These are phyloP conservation scores for Begonia masoniana DNA, from an alignment of 306 rosid genomes.

Conservation along the genomic window DNA sequence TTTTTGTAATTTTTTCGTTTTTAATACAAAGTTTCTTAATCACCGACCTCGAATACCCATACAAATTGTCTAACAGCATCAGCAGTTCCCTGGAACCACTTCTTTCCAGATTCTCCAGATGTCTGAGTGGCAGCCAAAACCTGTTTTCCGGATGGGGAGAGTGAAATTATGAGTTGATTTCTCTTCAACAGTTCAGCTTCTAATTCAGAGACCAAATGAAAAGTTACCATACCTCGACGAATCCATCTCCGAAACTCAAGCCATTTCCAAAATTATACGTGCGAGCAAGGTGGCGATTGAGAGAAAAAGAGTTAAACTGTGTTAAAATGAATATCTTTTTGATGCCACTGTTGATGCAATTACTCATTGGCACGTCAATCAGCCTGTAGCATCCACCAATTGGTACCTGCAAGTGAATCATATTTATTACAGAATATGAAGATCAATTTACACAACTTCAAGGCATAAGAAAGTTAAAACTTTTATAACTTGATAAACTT, in stretches of 20 bases:
- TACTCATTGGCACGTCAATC: conserved; percentile 93
- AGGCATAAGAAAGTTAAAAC: too few species aligned
- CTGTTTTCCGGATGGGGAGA: conserved; percentile 18
- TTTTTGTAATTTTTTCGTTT: too few species aligned
- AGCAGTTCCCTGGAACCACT: conserved; percentile 94
- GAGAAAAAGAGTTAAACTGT: conserved; percentile 82
- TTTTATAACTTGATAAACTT: too few species aligned
- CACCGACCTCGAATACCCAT: conserved; percentile 87
- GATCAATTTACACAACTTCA: not conserved
- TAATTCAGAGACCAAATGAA: not conserved
- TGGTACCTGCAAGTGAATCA: conserved; percentile 51
- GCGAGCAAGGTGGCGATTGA: conserved; percentile 78
- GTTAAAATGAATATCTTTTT: conserved; percentile 69
- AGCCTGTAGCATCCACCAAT: conserved; percentile 89
- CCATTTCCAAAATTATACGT: conserved; percentile 66
- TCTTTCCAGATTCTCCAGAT: conserved; percentile 77
- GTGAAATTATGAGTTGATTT: not conserved
- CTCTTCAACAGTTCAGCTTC: too few species aligned
- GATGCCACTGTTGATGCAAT: conserved; percentile 89
- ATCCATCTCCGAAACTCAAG: conserved; percentile 72
- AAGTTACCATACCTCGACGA: conserved; percentile 59
- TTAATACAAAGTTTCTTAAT: not conserved
- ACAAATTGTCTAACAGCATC: conserved; percentile 90
- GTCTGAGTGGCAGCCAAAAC: conserved; percentile 98
- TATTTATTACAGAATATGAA: too few species aligned